phyloP scores from a whole-genome alignment of 2,329 filamentous ascomycete genomes.

The Hysterium pulicare region DNA sequence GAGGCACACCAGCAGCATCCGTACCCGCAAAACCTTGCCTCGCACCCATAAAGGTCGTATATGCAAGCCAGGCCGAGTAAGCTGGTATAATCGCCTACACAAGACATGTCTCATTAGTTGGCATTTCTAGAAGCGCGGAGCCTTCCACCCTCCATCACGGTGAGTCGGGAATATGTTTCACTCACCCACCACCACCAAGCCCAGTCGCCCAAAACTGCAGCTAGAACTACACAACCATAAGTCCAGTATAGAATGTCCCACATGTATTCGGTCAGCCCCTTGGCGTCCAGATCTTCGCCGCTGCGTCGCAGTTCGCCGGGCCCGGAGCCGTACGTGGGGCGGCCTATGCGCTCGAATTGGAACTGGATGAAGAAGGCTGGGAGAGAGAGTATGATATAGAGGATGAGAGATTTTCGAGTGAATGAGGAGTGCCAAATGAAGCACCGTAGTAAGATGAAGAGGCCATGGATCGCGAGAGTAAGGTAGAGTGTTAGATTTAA shows the following conservation, averaged over 20 bases:
- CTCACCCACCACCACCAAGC: conserved; percentile 63
- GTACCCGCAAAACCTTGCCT: conserved; percentile 40
- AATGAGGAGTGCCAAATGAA: conserved; percentile 61
- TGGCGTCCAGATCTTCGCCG: conserved; percentile 83
- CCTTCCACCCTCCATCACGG: no score
- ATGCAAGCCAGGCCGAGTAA: conserved; percentile 47
- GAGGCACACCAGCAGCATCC: conserved; percentile 39
- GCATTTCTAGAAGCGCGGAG: not conserved
- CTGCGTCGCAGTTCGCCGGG: conserved; percentile 62
- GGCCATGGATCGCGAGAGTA: conserved; percentile 64
- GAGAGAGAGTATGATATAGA: conserved; percentile 69
- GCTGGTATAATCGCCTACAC: conserved; percentile 39
- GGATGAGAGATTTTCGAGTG: conserved; percentile 48
- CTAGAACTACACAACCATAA: conserved; percentile 72
- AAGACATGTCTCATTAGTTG: not conserved
- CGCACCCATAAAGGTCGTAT: conserved; percentile 45
- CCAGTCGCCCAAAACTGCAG: conserved; percentile 75
- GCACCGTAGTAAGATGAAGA: conserved; percentile 72
- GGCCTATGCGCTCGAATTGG: conserved; percentile 78
- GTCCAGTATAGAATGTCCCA: conserved; percentile 97
- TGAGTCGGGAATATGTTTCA: conserved; percentile 4
- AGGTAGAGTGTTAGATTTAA: conserved; percentile 81
- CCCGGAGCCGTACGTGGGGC: conserved; percentile 65
- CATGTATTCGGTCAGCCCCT: conserved; percentile 94
- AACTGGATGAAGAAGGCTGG: conserved; percentile 79